Evolutionary conservation across 164 flowering plant genomes (phyloP).

Genomic region (Houttuynia cordata): DNA sequence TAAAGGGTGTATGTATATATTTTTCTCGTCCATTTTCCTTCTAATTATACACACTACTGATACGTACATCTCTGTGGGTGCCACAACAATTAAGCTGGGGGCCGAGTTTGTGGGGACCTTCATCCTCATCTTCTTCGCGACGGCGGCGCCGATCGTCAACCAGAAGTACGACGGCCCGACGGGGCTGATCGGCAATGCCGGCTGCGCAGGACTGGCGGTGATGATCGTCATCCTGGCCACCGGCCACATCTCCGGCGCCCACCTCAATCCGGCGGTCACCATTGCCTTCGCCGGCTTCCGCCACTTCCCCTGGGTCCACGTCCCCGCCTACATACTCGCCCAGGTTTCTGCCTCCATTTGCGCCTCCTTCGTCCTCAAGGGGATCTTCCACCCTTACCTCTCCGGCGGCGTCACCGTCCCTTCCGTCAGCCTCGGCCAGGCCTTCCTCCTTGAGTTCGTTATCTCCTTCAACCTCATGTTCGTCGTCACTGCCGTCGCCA

Average conservation of each 20-base stretch:
- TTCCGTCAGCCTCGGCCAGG: constrained; percentile 38
- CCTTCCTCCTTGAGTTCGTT: constrained; percentile 73
- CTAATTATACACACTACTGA: too few relatives aligned
- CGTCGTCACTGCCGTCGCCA: constrained; percentile 84
- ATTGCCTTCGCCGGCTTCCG: constrained; percentile 63
- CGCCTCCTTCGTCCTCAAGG: constrained; percentile 56
- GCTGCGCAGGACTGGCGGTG: constrained; percentile 62
- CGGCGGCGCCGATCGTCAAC: constrained; percentile 76
- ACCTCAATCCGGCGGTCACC: constrained; percentile 74
- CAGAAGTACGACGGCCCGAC: constrained; percentile 53
- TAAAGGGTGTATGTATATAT: too few relatives aligned
- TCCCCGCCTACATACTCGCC: constrained; percentile 63
- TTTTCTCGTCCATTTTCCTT: too few relatives aligned
- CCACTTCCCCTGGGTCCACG: constrained; percentile 82
- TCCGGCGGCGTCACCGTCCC: constrained; percentile 81
- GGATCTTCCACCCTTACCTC: constrained; percentile 53
- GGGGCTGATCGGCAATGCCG: constrained; percentile 55
- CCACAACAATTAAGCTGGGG: constrained; percentile 35
- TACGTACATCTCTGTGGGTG: not conserved
- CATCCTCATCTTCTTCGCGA: constrained; percentile 68
- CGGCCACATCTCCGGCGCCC: constrained; percentile 89
- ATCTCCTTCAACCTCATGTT: constrained; percentile 88
- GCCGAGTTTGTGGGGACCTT: constrained; percentile 87
- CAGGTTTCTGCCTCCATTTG: constrained; percentile 69
- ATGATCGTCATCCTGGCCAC: constrained; percentile 70